A percentile compares a stretch with the other conserved stretches of the same genome.
Conservation (phyloP, 306 rosid genomes). For the Quercus bicolor region DNA sequence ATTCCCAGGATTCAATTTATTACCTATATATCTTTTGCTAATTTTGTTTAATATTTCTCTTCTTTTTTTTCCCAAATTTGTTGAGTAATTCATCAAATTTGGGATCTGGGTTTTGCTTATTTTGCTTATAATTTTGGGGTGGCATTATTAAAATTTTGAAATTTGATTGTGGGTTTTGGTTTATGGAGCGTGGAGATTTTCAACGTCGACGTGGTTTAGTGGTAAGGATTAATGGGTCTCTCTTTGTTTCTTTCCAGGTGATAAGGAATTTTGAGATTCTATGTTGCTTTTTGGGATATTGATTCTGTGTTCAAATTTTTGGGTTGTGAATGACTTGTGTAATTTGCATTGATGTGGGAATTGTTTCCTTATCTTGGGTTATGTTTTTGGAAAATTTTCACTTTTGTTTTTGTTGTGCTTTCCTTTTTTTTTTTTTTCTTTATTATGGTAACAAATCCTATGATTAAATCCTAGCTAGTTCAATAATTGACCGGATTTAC, state of each 20-base stretch:
- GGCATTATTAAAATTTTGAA: background rate
- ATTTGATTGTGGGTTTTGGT: background rate
- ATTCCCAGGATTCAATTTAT: background rate
- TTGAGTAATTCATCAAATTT: conserved; percentile 23
- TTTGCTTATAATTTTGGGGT: background rate
- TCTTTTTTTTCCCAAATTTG: background rate
- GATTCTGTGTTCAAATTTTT: background rate
- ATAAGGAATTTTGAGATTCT: background rate
- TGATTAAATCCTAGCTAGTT: background rate
- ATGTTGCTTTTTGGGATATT: background rate
- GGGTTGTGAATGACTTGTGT: background rate
- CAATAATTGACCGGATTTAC: background rate
- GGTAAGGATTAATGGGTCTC: conserved; percentile 37
- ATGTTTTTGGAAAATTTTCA: background rate
- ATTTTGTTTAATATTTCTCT: background rate
- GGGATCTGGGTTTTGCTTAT: conserved; percentile 24
- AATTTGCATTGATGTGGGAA: background rate
- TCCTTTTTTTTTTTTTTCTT: background rate
- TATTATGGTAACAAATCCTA: background rate
- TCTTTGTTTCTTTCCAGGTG: background rate
- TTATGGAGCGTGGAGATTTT: conserved; percentile 50
- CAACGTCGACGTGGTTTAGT: conserved; percentile 35
- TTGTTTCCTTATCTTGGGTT: background rate
- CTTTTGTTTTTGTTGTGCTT: background rate
- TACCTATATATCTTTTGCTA: background rate